These are phyloP conservation scores for Gossypium laxum DNA, from an alignment of 441 rosid genomes.

Conservation along the genomic window DNA sequence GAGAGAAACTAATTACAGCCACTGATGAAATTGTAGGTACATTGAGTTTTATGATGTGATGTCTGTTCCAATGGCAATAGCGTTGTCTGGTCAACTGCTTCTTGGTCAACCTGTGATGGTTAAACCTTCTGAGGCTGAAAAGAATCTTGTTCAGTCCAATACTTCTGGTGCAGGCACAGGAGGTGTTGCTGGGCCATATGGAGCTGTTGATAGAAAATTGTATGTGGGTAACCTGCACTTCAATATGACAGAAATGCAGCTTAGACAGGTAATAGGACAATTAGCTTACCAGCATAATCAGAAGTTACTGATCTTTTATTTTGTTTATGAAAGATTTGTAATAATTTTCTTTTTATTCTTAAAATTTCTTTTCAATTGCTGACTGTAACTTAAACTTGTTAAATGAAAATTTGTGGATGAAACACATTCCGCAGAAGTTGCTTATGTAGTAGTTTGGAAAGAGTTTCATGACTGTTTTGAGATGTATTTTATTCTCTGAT, in stretches of 20 bases:
- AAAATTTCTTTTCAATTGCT: not conserved
- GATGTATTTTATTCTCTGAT: not conserved
- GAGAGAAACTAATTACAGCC: slow-evolving; percentile 29
- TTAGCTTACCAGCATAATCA: not conserved
- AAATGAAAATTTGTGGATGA: not conserved
- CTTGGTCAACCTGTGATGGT: slow-evolving; percentile 94
- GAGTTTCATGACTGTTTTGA: not conserved
- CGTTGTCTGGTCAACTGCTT: slow-evolving; percentile 71
- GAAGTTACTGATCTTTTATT: not conserved
- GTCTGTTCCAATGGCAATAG: slow-evolving; percentile 92
- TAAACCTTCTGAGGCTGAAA: slow-evolving; percentile 95
- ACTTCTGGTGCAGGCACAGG: slow-evolving; percentile 41
- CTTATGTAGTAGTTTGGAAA: not conserved
- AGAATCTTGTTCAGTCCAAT: slow-evolving; percentile 74
- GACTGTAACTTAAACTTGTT: not conserved
- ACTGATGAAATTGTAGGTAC: slow-evolving; percentile 54
- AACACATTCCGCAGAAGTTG: not conserved
- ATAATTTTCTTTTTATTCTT: not conserved
- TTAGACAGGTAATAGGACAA: slow-evolving; percentile 55
- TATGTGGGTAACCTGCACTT: slow-evolving; percentile 88
- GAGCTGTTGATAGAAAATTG: slow-evolving; percentile 75
- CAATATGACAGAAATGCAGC: slow-evolving; percentile 81
- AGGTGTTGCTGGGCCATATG: slow-evolving; percentile 53
- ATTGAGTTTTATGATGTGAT: slow-evolving; percentile 79
- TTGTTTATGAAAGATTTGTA: slow-evolving; percentile 5